Base-by-base conservation (phyloP, 306 rosid genomes). In the Cicer arietinum region DNA sequence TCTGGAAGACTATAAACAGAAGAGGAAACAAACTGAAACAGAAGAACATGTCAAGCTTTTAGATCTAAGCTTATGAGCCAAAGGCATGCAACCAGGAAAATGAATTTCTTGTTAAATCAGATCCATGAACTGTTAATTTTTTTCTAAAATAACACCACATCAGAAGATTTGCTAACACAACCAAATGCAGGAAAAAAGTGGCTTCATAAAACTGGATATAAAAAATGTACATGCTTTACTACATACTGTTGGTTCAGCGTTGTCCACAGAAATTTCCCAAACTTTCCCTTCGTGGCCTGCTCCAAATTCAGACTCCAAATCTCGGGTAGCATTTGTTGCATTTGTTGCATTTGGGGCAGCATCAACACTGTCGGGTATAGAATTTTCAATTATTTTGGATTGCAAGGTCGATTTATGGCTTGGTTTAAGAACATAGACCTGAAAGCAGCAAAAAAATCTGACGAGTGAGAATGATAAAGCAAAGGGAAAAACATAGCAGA, bases 371-470 rank as follows among this genome's bases (percentile, higher is more conserved):
- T 82, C 96, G 1, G 90, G 91, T 64, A 85, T 80, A 11, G 86
- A 84, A 69, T 79, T 91, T 77, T 80, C 91, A 22, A 64, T 80
- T 81, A 85, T 80, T 83, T 89, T 89, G 61, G 97, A 80, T 81
- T 82, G 98, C 91, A 91, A 79, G 78, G 90, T 88, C 46, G 92
- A 91, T 86, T 88, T 93, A 86, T 89, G 97, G 89, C 98, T 93
- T 73, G 96, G 97, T 84, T 89, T 93, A 58, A 93, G 96, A 84
- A 91, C 89, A 54, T 86, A 84, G 76, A 91, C 92, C 98, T 93
- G 73, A 82, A 74, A 46, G 46, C 46, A 72, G 80, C 11, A 86
- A 75, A 20, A 59, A 69, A 76, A 69, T 74, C 62, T 64, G 78
- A 75, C 8, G 42, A 78, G 11, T 25, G 78, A 45, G 53, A 51